A percentile compares a stretch with the other conserved stretches of the same genome.
phyloP scores from a whole-genome alignment of 805 yeast species.

The Tetrapisispora namnaoensis region DNA sequence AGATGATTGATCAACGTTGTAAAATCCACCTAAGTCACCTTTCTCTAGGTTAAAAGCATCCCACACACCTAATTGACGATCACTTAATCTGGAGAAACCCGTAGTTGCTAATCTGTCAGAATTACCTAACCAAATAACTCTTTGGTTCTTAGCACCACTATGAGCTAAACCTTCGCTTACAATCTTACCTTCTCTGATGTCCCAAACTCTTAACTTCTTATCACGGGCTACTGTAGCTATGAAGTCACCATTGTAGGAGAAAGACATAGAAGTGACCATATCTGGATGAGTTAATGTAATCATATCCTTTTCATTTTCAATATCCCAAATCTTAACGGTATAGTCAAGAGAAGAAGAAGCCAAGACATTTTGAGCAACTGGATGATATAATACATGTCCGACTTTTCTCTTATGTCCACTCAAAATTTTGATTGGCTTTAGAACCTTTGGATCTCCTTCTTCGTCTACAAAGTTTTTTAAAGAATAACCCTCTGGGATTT shows the following conservation, averaged over 20 bases:
- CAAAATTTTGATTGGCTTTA: slow-evolving; percentile 59
- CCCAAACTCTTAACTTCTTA: slow-evolving; percentile 86
- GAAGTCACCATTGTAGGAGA: slow-evolving; percentile 80
- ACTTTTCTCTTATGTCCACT: slow-evolving; percentile 90
- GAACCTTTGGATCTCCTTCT: slow-evolving; percentile 53
- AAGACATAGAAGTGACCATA: slow-evolving; percentile 84
- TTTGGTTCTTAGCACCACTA: slow-evolving; percentile 81
- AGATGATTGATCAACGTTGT: slow-evolving; percentile 78
- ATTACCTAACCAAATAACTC: slow-evolving; percentile 87
- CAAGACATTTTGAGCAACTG: slow-evolving; percentile 74
- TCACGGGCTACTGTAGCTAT: slow-evolving; percentile 89
- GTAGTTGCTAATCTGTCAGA: slow-evolving; percentile 81
- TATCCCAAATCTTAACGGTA: slow-evolving; percentile 85
- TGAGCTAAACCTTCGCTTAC: slow-evolving; percentile 84
- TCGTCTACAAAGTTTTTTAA: slow-evolving; percentile 47
- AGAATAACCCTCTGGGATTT: slow-evolving; percentile 72
- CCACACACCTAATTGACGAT: slow-evolving; percentile 95
- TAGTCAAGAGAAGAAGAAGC: slow-evolving; percentile 90
- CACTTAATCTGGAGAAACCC: slow-evolving; percentile 86
- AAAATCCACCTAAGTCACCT: slow-evolving; percentile 87
- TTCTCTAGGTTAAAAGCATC: slow-evolving; percentile 59
- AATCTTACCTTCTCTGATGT: slow-evolving; percentile 62
- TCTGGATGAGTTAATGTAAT: slow-evolving; percentile 79
- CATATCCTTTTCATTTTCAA: slow-evolving; percentile 60
- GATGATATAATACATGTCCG: slow-evolving; percentile 85